Conservation (phyloP, 345 rosid species). For the Syzygium jambos region DNA sequence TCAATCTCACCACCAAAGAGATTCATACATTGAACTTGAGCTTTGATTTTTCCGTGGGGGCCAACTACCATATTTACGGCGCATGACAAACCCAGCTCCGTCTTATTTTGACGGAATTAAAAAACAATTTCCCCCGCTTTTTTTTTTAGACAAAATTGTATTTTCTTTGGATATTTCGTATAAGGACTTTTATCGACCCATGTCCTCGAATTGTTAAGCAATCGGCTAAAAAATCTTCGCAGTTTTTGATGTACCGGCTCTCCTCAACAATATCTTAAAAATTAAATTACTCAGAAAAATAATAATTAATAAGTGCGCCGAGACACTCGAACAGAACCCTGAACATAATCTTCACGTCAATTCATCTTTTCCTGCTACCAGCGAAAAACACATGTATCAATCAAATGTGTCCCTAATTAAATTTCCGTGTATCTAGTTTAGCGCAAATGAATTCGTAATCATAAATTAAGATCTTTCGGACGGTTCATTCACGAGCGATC, state of each 20-base stretch:
- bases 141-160: background rate
- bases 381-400: background rate
- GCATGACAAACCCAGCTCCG: background rate
- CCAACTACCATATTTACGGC: background rate
- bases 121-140: background rate
- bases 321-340: background rate
- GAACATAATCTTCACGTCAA: background rate
- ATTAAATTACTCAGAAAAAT: background rate
- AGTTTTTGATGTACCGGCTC: background rate
- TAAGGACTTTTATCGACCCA: background rate
- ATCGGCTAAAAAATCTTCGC: background rate
- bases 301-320: background rate
- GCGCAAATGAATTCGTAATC: background rate
- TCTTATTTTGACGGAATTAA: background rate
- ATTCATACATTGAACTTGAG: background rate
- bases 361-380: background rate
- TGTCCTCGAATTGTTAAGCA: background rate
- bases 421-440: background rate
- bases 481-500: background rate
- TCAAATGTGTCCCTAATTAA: background rate
- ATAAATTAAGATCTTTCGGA: background rate
- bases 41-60: background rate
- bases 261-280: background rate
- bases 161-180: background rate
- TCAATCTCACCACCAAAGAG: background rate